Base-by-base conservation (phyloP, 2,329 filamentous ascomycete species). In the Aspergillus pseudoterreus region DNA sequence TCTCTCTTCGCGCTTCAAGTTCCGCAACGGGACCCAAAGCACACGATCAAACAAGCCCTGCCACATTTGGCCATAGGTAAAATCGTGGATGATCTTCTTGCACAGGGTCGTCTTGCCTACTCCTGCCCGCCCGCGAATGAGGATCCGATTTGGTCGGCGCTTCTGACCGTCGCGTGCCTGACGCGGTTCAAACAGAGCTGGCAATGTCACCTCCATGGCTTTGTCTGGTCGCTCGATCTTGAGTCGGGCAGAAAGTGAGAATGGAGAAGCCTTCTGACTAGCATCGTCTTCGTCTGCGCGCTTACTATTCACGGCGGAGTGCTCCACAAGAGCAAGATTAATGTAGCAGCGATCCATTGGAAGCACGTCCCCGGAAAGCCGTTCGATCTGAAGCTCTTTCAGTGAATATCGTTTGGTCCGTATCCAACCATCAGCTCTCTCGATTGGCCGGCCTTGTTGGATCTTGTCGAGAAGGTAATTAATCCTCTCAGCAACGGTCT, bases 81-180 rank as follows among this genome's bases (percentile, higher is more conserved):
- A 74, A 12, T 71, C 66, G 49, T 71, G 47, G 32, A 75, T 61
- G 11, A 74, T 70, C 57, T 74, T 75, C 51, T 75, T 74, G 60
- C 71, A 75, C 15, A 74, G 53, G 1, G 72, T 75, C 5, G 70
- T 71, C 60, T 75, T 75, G 3, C 71, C 71, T 1, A 73, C 65
- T 39, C 72, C 71, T 0, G 71, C 68, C 9, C 61, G 63, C 36
- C 70, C 72, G 27, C 62, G 61, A 43, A 75, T 73, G 38, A 73
- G 50, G 17, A 75, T 68, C 42, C 69, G 57, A 54, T 62, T 62
- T 41, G 68, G 64, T n/a, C 39, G 12, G 4, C 52, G 55, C 12
- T 10, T 33, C 1, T 8, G 12, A 36, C 55, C 58, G 27, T 62
- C 42, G 11, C 1, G 3, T 39, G 9, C 2, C 15, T 22, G 36